Percentiles rank a stretch among this genome's conserved stretches.
Conservation (phyloP, 306 rosid species). For the Quercus agrifolia region DNA sequence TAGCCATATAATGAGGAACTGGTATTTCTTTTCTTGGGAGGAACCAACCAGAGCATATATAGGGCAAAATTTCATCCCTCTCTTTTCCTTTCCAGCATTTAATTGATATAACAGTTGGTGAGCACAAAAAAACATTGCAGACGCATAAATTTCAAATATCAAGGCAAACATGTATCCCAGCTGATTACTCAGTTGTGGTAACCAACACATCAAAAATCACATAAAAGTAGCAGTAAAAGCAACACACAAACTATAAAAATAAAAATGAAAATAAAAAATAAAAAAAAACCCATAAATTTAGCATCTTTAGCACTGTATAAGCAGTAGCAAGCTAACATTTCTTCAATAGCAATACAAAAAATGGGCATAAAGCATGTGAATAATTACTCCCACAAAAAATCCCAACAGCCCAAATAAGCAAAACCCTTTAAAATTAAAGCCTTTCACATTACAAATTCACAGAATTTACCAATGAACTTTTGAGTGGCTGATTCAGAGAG, state of each 20-base stretch:
- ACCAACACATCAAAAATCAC: background rate
- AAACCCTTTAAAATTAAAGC: background rate
- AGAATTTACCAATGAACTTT: background rate
- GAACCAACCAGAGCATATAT: background rate
- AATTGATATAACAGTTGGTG: constrained; percentile 15
- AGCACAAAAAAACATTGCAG: background rate
- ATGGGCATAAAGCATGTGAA: background rate
- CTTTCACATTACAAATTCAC: background rate
- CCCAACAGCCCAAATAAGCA: background rate
- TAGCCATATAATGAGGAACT: background rate
- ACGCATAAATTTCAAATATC: background rate
- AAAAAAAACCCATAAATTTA: background rate
- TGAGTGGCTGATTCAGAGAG: background rate
- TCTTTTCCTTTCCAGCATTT: background rate
- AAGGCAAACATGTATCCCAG: background rate
- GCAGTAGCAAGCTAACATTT: background rate
- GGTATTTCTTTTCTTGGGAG: background rate
- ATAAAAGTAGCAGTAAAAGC: background rate
- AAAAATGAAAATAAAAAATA: too few species aligned
- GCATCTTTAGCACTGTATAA: background rate
- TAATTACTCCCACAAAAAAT: background rate
- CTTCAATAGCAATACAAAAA: background rate
- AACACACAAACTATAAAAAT: background rate
- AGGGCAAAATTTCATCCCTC: background rate
- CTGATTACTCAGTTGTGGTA: background rate